Evolutionary conservation across 2,329 filamentous ascomycete species (phyloP), one percentile per base, ranked within the genome.

Genomic region (Nemania abortiva): DNA sequence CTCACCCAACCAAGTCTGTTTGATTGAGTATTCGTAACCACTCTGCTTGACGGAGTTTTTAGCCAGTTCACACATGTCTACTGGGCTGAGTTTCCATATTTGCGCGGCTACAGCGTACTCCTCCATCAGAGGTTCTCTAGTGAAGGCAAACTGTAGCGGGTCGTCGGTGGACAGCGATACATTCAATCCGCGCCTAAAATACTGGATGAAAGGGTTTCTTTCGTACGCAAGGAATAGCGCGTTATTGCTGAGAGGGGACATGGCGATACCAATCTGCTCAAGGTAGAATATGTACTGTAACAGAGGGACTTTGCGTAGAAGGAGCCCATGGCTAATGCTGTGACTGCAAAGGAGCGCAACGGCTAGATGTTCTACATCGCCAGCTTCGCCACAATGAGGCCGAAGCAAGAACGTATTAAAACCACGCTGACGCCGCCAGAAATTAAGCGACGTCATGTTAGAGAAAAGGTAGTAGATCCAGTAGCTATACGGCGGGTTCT

Each of bases 221-320:
- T 99, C 96, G 77, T 99, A 98, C 0, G 95, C 94, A 61, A 99
- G 84, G 83, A 99, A 99, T 37, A 99, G 83, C 0, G 96, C 96
- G 76, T 99, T 99, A 84, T 99, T 99, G 81, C 94, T 97, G 54
- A 99, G 86, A 2, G 96, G 96, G n/a, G 95, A 98, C 96, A 99
- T 99, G 70, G 96, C 96, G 71, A 99, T 96, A 66, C 96, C 96
- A 71, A 99, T 98, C 78, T 98, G 95, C 78, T 99, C 95, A 22
- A 99, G 89, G 77, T 99, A 99, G 83, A 97, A 99, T 59, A 98
- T 90, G 81, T 99, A 99, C 81, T 99, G 96, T 64, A 99, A 83
- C 69, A 99, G 83, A 1, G 96, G 96, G 2, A 98, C 95, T 79
- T 99, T 99, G 71, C 96, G 91, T 47, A 99, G 87, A 63, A 97